Conservation (phyloP, 148 eudicot species). For the Rhododendron henanense region DNA sequence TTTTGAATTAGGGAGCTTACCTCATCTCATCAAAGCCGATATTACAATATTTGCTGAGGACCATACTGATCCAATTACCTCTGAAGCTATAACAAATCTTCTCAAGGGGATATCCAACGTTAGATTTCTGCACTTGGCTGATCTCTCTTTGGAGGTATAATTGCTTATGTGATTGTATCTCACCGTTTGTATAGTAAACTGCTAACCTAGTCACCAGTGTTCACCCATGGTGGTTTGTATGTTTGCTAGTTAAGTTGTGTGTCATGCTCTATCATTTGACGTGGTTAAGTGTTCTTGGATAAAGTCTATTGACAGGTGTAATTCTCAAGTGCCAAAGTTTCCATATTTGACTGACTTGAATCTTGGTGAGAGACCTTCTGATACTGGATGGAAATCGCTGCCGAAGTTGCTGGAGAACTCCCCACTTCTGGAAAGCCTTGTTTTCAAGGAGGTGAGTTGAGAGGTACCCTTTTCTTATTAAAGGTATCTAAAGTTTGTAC, state of each 20-base stretch:
- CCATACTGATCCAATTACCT: background rate
- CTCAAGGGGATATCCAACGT: constrained; percentile 11
- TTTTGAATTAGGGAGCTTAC: background rate
- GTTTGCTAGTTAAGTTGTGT: background rate
- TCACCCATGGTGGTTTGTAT: background rate
- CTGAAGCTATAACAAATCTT: constrained; percentile 6
- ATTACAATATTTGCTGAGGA: background rate
- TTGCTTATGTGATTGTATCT: background rate
- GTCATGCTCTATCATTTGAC: background rate
- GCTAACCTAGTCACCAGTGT: background rate
- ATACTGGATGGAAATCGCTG: background rate
- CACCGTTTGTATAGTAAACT: too few relatives aligned
- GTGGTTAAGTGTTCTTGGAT: background rate
- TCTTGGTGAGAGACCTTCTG: background rate
- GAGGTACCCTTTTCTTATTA: too few relatives aligned
- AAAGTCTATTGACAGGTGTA: background rate
- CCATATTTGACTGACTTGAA: background rate
- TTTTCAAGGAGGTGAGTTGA: too few relatives aligned
- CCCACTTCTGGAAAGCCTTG: too few relatives aligned
- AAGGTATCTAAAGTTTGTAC: too few relatives aligned
- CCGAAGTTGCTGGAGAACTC: background rate
- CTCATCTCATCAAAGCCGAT: constrained; percentile 14
- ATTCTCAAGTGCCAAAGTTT: background rate
- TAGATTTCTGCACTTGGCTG: background rate
- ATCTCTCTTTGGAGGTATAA: background rate